These are phyloP conservation scores for Paratinospora sagittata DNA, from an alignment of 164 flowering plant species.

Conservation along the genomic window DNA sequence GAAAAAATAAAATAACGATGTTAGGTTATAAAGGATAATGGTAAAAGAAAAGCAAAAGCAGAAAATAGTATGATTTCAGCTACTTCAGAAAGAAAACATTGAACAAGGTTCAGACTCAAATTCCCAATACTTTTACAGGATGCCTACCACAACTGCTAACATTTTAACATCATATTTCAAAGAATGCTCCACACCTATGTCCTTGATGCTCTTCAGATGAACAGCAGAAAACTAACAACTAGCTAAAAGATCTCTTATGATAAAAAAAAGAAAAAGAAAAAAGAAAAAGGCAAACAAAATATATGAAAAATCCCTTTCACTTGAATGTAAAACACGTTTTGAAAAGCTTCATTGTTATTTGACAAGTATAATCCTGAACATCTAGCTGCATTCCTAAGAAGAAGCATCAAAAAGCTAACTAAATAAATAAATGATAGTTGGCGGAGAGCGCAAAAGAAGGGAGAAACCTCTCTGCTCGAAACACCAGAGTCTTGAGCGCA, in stretches of 20 bases:
- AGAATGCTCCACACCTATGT: background rate
- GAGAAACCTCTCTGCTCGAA: slow-evolving; percentile 84
- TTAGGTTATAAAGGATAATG: no score
- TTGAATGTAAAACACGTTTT: background rate
- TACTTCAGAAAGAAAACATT: no score
- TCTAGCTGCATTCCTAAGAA: background rate
- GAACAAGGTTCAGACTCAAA: no score
- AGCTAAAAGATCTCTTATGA: background rate
- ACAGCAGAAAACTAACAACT: no score
- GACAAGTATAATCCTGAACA: background rate
- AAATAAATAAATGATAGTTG: background rate
- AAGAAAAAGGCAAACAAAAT: no score
- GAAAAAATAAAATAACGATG: no score
- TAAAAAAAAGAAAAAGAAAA: background rate
- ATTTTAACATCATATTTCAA: background rate
- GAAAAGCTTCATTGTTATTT: no score
- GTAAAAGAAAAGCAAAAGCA: no score
- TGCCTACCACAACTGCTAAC: no score
- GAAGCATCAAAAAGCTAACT: background rate
- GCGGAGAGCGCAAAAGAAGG: slow-evolving; percentile 1
- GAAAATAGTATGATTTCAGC: no score
- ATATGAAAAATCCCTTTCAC: background rate
- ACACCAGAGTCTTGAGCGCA: slow-evolving; percentile 54
- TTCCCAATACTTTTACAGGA: no score
- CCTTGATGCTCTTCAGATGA: background rate